A percentile compares a stretch with the other conserved stretches of the same genome.
Evolutionary conservation across 2,329 filamentous ascomycete genomes (phyloP).

Genomic region (Botrytis cinerea): DNA sequence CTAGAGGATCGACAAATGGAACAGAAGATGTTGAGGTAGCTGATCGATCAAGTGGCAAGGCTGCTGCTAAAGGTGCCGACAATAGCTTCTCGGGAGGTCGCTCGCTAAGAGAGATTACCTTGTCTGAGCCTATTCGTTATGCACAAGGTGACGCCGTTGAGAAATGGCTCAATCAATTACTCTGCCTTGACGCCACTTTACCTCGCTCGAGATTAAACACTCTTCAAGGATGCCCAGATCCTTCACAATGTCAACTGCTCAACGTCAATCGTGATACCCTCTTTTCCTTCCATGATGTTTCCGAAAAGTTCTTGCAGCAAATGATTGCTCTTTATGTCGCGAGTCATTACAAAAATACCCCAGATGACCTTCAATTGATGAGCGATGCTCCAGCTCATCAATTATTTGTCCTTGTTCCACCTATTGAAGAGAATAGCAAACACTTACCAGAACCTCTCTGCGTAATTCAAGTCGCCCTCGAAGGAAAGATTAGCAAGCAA

Average conservation of each 20-base stretch:
- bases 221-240: conserved; percentile 75
- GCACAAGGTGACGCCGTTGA: conserved; percentile 88
- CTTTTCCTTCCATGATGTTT: conserved; percentile 96
- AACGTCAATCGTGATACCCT: conserved; percentile 95
- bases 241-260: conserved; percentile 85
- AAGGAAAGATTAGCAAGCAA: conserved; percentile 91
- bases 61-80: conserved; percentile 61
- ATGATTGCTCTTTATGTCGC: conserved; percentile 98
- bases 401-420: conserved; percentile 89
- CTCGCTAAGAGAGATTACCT: conserved; percentile 85
- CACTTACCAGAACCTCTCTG: conserved; percentile 90
- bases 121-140: conserved; percentile 94
- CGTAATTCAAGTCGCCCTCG: conserved; percentile 89
- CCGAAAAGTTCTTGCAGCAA: conserved; percentile 94
- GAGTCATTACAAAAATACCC: conserved; percentile 97
- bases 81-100: conserved; percentile 65
- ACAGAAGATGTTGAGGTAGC: conserved; percentile 65
- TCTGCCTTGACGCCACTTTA: conserved; percentile 91
- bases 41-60: conserved; percentile 77
- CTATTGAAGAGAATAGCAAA: conserved; percentile 73
- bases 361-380: conserved; percentile 98
- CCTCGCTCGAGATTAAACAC: conserved; percentile 59
- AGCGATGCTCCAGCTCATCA: conserved; percentile 96
- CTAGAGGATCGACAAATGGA: conserved; percentile 62
- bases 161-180: conserved; percentile 91